Base-by-base conservation (phyloP, 495 filamentous ascomycete species). In the Trypethelium eluteriae region DNA sequence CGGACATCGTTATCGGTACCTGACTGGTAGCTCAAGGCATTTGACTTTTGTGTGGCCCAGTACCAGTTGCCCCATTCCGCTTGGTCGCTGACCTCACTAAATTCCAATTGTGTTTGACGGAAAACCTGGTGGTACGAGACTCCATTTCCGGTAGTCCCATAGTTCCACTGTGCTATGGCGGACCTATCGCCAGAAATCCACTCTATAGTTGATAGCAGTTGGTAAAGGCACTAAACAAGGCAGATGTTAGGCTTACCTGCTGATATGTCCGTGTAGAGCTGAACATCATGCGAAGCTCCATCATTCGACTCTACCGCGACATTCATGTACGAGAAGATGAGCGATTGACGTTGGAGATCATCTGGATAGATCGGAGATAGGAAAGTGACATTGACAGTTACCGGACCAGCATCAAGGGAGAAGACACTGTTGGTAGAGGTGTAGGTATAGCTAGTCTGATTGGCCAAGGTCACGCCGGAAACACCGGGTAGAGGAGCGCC, bases 11-110 rank as follows among this genome's bases (percentile, higher is more conserved):
- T 69, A 70, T 81, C 83, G 34, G 66, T 18, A n/a, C 82, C 84
- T 46, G 81, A 80, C 68, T 84, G 81, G 68, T 80, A 67, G 12
- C 72, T 75, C n/a, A 76, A 47, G 2, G 64, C 61, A 12, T 62
- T 68, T 18, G 44, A 62, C 16, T 85, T 80, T 46, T 89, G 85
- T 1, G 80, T 79, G 12, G 79, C 81, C 12, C 79, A 72, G 67
- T 89, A 92, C 85, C 64, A 93, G 2, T 86, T 89, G 7, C 93
- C 93, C 93, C 93, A 96, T 81, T 96, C 91, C 0, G 88, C 84
- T 49, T 86, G 86, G 68, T 95, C 91, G 38, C 74, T 78, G 62
- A 83, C 83, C 73, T 96, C 93, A 6, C 85, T 86, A 44, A 95
- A 80, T 10, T 86, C 77, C 69, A 86, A 76, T 74, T 95, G 85